These are phyloP conservation scores for Solanum appendiculatum DNA, from an alignment of 257 asterid genomes.

Conservation along the genomic window DNA sequence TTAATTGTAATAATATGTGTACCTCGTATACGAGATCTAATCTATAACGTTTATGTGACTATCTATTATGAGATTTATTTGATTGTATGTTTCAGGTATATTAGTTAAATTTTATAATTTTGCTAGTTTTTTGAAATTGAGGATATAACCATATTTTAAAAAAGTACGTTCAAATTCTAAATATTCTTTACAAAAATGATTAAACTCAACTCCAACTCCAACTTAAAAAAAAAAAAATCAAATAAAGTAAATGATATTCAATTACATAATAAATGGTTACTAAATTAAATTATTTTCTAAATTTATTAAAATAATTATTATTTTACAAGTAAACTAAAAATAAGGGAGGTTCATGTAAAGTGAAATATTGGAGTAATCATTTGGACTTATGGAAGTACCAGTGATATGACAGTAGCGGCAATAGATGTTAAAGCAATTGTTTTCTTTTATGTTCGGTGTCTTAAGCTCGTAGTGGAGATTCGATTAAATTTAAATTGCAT, in stretches of 20 bases:
- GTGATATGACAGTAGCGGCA: not conserved
- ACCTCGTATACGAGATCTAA: not conserved
- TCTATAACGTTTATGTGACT: accelerated
- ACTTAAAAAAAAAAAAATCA: not conserved
- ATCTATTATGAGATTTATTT: too few relatives aligned
- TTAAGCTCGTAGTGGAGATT: accelerated
- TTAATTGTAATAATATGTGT: not conserved
- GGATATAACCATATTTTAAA: too few relatives aligned
- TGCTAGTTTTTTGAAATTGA: not conserved
- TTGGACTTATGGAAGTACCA: not conserved
- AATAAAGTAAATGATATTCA: not conserved
- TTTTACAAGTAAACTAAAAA: not conserved
- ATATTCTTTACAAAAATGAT: not conserved
- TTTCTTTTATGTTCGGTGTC: too few relatives aligned
- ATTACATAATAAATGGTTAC: not conserved
- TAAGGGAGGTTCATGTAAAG: not conserved
- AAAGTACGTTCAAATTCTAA: too few relatives aligned
- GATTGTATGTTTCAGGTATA: accelerated
- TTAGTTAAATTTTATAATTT: not conserved
- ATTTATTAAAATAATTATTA: not conserved
- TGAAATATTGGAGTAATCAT: not conserved
- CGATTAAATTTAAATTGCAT: too few relatives aligned
- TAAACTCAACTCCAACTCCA: not conserved
- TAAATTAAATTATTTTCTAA: not conserved
- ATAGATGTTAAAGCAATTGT: not conserved